phyloP scores from a whole-genome alignment of 2,329 filamentous ascomycete species.

The Aphanocladium album region DNA sequence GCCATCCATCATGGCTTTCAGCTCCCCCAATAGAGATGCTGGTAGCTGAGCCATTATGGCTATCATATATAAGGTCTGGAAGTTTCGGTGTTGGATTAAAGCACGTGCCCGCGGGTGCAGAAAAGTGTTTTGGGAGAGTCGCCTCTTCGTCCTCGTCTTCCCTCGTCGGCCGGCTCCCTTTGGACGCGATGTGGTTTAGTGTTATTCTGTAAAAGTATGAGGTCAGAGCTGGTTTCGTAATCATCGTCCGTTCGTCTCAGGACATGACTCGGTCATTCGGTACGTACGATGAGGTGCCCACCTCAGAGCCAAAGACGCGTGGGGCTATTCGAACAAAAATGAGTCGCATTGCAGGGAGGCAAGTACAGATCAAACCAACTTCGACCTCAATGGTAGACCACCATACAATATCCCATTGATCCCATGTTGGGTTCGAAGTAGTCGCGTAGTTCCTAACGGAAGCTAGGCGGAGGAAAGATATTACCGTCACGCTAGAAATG shows the following conservation, averaged over 20 bases:
- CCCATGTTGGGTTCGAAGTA: slow-evolving; percentile 26
- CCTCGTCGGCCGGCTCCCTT: background rate
- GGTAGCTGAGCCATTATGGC: background rate
- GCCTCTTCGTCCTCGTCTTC: background rate
- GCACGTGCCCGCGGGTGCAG: no score
- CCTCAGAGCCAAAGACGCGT: background rate
- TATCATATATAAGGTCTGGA: background rate
- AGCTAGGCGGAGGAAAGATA: slow-evolving; percentile 27
- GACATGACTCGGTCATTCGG: background rate
- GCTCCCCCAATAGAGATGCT: background rate
- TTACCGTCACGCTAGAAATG: slow-evolving; percentile 22
- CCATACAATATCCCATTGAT: slow-evolving; percentile 22
- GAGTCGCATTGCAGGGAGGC: slow-evolving; percentile 26
- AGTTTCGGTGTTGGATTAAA: background rate
- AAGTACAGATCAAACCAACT: slow-evolving; percentile 29
- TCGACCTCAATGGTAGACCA: slow-evolving; percentile 31
- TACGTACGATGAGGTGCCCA: background rate
- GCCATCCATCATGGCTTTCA: background rate
- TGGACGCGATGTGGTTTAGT: background rate
- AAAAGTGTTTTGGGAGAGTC: background rate
- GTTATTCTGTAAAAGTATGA: background rate
- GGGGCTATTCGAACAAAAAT: slow-evolving; percentile 17
- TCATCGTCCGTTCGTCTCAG: background rate
- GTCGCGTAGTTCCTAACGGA: slow-evolving; percentile 23
- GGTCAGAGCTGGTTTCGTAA: no score